Evolutionary conservation across 495 filamentous ascomycete species (phyloP).

Genomic region (Penicillium salamii): DNA sequence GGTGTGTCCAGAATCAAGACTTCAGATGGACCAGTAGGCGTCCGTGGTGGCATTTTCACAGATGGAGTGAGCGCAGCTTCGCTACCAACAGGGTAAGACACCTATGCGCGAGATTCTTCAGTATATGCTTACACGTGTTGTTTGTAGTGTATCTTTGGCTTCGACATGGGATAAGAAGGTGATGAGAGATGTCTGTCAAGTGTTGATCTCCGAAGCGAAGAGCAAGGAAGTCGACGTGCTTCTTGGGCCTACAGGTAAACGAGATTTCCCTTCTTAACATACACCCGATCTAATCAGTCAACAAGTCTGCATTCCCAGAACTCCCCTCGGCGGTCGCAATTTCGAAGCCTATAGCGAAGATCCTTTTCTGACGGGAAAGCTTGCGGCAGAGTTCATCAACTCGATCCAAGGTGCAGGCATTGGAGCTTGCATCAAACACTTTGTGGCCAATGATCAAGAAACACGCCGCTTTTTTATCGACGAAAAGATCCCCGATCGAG

Average conservation of each 20-base stretch:
- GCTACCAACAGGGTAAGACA: constrained; percentile 61
- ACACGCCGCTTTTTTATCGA: constrained; percentile 59
- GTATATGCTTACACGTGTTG: too few relatives aligned
- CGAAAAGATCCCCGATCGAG: constrained; percentile 59
- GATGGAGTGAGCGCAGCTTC: constrained; percentile 44
- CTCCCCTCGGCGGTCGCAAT: constrained; percentile 65
- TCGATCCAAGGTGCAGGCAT: constrained; percentile 61
- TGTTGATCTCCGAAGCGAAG: constrained; percentile 32
- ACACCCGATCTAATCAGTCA: constrained; percentile 65
- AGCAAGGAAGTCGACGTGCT: not conserved
- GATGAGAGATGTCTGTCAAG: constrained; percentile 48
- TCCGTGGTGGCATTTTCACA: constrained; percentile 22
- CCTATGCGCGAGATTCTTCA: too few relatives aligned
- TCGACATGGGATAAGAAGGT: constrained; percentile 63
- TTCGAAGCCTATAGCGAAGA: constrained; percentile 75
- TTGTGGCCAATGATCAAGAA: constrained; percentile 67
- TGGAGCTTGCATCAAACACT: constrained; percentile 67
- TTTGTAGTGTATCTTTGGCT: constrained; percentile 59
- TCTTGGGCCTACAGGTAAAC: constrained; percentile 31
- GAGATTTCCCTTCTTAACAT: constrained; percentile 60
- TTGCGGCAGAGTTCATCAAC: constrained; percentile 56
- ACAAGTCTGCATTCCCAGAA: constrained; percentile 69
- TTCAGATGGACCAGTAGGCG: constrained; percentile 62
- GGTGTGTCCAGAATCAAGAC: not conserved
- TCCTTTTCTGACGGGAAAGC: constrained; percentile 58